Percentiles rank a stretch among this genome's conserved stretches.
These are phyloP conservation scores for Candolleomyces eurysporus DNA, from an alignment of 768 basidiomycete genomes.

Conservation along the genomic window DNA sequence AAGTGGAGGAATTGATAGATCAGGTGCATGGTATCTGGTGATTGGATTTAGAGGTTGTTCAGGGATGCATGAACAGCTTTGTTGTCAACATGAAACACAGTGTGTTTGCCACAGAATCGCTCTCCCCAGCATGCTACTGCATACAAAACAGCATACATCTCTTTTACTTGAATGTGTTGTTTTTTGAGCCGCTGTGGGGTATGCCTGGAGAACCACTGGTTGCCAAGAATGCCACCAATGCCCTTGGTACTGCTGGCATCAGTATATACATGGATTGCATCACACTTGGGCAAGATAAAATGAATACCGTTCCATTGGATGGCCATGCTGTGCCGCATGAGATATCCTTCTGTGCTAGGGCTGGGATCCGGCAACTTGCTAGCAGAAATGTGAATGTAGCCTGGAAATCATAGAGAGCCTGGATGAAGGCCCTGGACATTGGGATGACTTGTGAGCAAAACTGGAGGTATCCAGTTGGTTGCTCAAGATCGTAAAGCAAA, in stretches of 20 bases:
- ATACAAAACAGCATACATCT: slow-evolving; percentile 27
- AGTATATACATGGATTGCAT: slow-evolving; percentile 23
- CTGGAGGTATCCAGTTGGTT: not conserved
- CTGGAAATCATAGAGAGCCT: not conserved
- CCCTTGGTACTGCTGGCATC: slow-evolving; percentile 30
- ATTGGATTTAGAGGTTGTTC: slow-evolving; percentile 4
- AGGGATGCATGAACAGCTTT: slow-evolving; percentile 16
- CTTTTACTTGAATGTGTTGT: slow-evolving; percentile 30
- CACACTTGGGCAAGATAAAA: slow-evolving; percentile 7
- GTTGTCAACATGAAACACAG: slow-evolving; percentile 29
- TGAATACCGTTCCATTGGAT: not conserved
- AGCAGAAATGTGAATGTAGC: not conserved
- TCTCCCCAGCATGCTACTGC: slow-evolving; percentile 25
- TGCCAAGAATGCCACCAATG: slow-evolving; percentile 19
- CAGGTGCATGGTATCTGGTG: slow-evolving; percentile 8
- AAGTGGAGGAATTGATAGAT: slow-evolving; percentile 9
- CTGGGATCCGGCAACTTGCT: not conserved
- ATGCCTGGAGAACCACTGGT: slow-evolving; percentile 21
- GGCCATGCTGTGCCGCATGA: not conserved
- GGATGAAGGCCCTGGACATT: not conserved
- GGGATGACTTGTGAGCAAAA: not conserved
- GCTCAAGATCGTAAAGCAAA: not conserved
- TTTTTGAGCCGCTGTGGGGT: slow-evolving; percentile 17
- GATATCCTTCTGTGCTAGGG: not conserved
- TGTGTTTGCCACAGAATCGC: slow-evolving; percentile 17